phyloP scores from a whole-genome alignment of 1,284 basidiomycete genomes.

The Austroboletus rostrupii region DNA sequence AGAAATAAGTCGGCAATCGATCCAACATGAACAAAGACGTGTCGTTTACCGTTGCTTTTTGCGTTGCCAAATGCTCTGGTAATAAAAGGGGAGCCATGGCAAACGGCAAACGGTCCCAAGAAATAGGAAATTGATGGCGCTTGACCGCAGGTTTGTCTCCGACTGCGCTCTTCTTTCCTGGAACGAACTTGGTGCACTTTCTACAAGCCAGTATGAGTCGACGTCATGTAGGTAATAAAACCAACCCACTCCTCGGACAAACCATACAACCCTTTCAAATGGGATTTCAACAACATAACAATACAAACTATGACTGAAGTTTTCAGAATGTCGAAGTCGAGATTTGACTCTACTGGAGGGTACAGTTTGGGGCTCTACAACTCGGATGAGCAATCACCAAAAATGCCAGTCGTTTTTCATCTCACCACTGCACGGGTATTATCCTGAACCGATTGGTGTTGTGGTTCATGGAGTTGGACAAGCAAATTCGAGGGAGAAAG shows the following conservation, averaged over 20 bases:
- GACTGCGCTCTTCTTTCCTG: conserved; percentile 80
- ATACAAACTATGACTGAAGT: conserved; percentile 75
- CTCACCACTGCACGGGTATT: conserved; percentile 11
- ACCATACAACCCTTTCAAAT: conserved; percentile 78
- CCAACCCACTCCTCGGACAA: conserved; percentile 78
- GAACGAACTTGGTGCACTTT: conserved; percentile 82
- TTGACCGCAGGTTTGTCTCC: conserved; percentile 78
- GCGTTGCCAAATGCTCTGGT: conserved; percentile 51
- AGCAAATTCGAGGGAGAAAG: conserved; percentile 67
- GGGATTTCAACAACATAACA: conserved; percentile 79
- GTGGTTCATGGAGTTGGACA: conserved; percentile 49
- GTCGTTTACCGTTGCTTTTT: conserved; percentile 53
- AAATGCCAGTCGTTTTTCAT: neutral
- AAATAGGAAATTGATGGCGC: conserved; percentile 57
- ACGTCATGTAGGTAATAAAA: conserved; percentile 1
- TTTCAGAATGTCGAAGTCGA: conserved; percentile 46
- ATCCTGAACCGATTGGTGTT: conserved; percentile 13
- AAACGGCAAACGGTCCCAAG: conserved; percentile 71
- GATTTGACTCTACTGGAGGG: conserved; percentile 5
- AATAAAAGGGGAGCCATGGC: conserved; percentile 57
- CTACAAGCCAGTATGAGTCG: conserved; percentile 36
- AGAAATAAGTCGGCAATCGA: conserved; percentile 1
- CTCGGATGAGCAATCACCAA: conserved; percentile 2
- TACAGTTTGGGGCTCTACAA: conserved; percentile 8
- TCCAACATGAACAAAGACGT: neutral